Percentiles rank a stretch among this genome's conserved stretches.
Evolutionary conservation across 768 basidiomycete species (phyloP).

Genomic region (Cyclocybe cylindracea): DNA sequence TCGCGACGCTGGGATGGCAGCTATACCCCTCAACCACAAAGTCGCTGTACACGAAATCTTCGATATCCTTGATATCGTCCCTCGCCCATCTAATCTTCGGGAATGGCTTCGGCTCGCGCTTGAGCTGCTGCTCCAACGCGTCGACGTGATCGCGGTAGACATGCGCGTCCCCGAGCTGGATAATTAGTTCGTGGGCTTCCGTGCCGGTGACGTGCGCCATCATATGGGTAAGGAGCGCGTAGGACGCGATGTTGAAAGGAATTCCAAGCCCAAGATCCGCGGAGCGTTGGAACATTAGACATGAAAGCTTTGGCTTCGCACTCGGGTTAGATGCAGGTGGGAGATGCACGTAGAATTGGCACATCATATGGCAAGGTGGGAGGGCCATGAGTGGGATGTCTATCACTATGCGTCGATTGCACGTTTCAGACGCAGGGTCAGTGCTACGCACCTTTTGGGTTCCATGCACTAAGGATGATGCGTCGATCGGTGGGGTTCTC

Average conservation of each 20-base stretch:
- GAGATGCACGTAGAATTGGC: slow-evolving; percentile 97
- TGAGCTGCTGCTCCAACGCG: slow-evolving; percentile 81
- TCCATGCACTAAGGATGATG: slow-evolving; percentile 97
- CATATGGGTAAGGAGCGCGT: slow-evolving; percentile 96
- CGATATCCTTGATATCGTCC: slow-evolving; percentile 66
- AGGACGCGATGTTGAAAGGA: slow-evolving; percentile 99
- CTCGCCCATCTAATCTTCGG: slow-evolving; percentile 79
- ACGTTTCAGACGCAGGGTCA: background rate
- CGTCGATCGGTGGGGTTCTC: slow-evolving; percentile 91
- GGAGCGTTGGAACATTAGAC: slow-evolving; percentile 97
- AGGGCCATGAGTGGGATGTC: slow-evolving; percentile 95
- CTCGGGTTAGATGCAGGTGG: slow-evolving; percentile 52
- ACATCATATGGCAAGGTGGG: slow-evolving; percentile 98
- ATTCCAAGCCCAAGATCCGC: slow-evolving; percentile 97
- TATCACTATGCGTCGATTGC: slow-evolving; percentile 26
- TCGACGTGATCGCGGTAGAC: slow-evolving; percentile 92
- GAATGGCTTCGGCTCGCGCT: slow-evolving; percentile 77
- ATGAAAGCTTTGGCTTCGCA: slow-evolving; percentile 76
- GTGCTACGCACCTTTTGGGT: slow-evolving; percentile 80
- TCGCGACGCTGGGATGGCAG: slow-evolving; percentile 79
- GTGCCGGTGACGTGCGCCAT: slow-evolving; percentile 91
- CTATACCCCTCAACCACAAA: slow-evolving; percentile 87
- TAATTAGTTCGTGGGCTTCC: slow-evolving; percentile 84
- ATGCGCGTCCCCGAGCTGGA: slow-evolving; percentile 97
- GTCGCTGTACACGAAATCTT: slow-evolving; percentile 80